Evolutionary conservation across 192 early-diverging fungal genomes (phyloP).

Genomic region (Coemansia sp.): DNA sequence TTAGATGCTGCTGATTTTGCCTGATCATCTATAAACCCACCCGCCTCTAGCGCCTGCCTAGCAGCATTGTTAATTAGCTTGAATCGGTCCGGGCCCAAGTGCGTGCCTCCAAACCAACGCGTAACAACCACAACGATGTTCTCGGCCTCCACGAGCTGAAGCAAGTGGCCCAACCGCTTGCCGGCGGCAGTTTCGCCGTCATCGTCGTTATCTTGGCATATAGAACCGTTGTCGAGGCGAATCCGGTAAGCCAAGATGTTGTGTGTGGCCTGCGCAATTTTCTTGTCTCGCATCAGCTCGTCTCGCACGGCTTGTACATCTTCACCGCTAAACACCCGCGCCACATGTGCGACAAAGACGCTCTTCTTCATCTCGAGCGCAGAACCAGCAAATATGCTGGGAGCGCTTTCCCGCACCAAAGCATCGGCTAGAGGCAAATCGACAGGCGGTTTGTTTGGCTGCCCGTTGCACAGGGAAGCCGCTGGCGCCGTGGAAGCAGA

Average conservation of each 20-base stretch:
- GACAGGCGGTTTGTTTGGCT: background rate
- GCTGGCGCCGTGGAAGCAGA: background rate
- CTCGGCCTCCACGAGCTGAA: constrained; percentile 69
- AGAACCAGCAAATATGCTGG: constrained; percentile 56
- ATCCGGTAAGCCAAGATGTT: constrained; percentile 90
- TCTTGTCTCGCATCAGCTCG: constrained; percentile 63
- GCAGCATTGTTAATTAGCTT: constrained; percentile 89
- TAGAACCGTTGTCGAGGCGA: constrained; percentile 39
- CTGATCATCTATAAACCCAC: constrained; percentile 55
- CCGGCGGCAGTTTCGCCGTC: constrained; percentile 95
- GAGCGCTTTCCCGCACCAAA: background rate
- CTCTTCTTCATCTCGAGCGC: constrained; percentile 77
- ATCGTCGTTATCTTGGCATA: constrained; percentile 83
- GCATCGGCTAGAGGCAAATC: background rate
- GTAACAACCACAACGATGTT: constrained; percentile 81
- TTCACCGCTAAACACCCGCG: constrained; percentile 55
- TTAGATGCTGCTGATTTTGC: constrained; percentile 13
- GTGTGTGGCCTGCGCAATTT: constrained; percentile 83
- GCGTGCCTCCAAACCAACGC: constrained; percentile 87
- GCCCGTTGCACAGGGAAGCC: background rate
- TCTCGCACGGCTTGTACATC: constrained; percentile 55
- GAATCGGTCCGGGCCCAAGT: constrained; percentile 82
- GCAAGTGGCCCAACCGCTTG: constrained; percentile 74
- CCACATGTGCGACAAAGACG: constrained; percentile 82
- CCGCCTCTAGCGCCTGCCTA: constrained; percentile 62